Evolutionary conservation across 2,329 filamentous ascomycete species (phyloP).

Genomic region (Colletotrichum eremochloae): DNA sequence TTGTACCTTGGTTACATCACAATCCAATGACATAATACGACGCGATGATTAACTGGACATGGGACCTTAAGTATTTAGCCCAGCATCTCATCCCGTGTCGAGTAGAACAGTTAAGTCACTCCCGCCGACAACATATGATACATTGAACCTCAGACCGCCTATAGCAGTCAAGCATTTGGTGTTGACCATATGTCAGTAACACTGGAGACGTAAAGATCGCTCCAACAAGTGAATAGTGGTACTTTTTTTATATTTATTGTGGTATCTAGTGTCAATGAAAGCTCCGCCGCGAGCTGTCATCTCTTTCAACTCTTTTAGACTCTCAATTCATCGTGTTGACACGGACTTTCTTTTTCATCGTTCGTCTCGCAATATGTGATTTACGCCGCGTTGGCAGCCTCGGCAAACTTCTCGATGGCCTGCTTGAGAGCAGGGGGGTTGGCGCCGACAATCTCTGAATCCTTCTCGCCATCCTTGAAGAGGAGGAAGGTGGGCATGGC

Average conservation of each 20-base stretch:
- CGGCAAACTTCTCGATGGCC: slow-evolving; percentile 50
- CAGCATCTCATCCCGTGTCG: background rate
- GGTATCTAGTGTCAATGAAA: slow-evolving; percentile 16
- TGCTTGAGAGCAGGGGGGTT: slow-evolving; percentile 77
- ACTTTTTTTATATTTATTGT: slow-evolving; percentile 5
- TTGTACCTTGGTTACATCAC: background rate
- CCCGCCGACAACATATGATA: background rate
- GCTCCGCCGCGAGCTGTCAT: background rate
- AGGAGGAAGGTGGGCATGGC: slow-evolving; percentile 94
- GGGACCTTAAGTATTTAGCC: background rate
- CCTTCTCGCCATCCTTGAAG: slow-evolving; percentile 84
- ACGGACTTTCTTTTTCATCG: background rate
- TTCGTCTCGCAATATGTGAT: background rate
- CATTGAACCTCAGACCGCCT: background rate
- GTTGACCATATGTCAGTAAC: no score
- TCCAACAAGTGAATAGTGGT: no score
- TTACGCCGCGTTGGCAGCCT: background rate
- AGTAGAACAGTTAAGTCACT: background rate
- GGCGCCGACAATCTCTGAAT: slow-evolving; percentile 82
- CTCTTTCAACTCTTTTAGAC: background rate
- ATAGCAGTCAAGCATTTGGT: background rate
- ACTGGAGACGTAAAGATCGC: background rate
- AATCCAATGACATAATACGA: background rate
- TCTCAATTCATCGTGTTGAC: background rate
- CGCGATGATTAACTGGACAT: background rate